Percentiles rank a stretch among this genome's conserved stretches.
Conservation (phyloP, 805 yeast species). For the Zygosaccharomyces gambellarensis region DNA sequence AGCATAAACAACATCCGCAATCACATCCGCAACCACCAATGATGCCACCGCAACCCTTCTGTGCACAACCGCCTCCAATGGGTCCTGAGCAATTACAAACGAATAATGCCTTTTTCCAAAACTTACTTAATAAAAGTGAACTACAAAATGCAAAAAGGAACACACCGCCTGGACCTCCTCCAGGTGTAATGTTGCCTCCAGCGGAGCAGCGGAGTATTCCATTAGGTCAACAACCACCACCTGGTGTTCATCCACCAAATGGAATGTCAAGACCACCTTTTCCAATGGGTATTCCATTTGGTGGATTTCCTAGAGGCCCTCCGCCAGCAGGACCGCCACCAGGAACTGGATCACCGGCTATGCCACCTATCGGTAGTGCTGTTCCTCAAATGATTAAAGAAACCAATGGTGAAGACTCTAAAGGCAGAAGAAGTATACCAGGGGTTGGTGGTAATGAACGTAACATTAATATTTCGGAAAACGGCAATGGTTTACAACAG, state of each 20-base stretch:
- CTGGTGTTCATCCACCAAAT: constrained; percentile 6
- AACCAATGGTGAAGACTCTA: background rate
- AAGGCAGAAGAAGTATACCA: background rate
- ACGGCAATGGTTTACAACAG: background rate
- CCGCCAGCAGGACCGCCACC: constrained; percentile 16
- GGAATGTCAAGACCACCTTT: constrained; percentile 18
- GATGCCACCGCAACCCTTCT: constrained; percentile 16
- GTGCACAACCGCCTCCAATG: constrained; percentile 9
- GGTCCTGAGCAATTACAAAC: constrained; percentile 14
- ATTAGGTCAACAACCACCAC: constrained; percentile 6
- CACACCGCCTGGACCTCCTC: constrained; percentile 10
- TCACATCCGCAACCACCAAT: background rate
- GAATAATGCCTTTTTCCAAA: constrained; percentile 31
- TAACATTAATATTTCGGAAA: background rate
- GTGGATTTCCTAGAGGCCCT: constrained; percentile 11
- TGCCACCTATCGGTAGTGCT: background rate
- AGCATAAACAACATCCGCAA: background rate
- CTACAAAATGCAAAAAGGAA: constrained; percentile 5
- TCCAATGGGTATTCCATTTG: constrained; percentile 23
- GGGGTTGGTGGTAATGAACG: background rate
- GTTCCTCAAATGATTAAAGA: constrained; percentile 9
- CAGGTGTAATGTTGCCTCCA: constrained; percentile 16
- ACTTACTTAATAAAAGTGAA: constrained; percentile 29
- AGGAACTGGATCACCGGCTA: constrained; percentile 6
- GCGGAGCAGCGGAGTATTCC: constrained; percentile 7